Base-by-base conservation (phyloP, 1,284 basidiomycete genomes). In the Mycena citricolor region DNA sequence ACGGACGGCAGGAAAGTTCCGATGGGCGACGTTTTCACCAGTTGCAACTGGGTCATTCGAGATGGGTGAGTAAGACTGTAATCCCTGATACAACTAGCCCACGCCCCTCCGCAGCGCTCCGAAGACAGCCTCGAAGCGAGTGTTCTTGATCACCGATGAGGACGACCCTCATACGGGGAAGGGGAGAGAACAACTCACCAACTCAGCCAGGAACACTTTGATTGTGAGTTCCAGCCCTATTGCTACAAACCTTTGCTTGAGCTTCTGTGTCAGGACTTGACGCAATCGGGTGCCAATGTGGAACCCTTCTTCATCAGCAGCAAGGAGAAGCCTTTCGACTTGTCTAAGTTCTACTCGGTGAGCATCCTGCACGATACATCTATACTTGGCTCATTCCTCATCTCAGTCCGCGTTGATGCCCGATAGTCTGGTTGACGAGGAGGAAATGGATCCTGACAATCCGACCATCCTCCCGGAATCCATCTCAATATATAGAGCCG, bases 251-350 rank as follows among this genome's bases (percentile, higher is more conserved):
- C 28, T 37, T 24, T 4, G 13, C 29, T 40, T 57, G 25, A 52
- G 32, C n/a, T 14, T n/a, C 10, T 39, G 49, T 36, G 20, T 25
- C 58, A 93, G 90, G 94, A 97, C 62, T 71, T 95, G 30, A 74
- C 76, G 4, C 83, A 91, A 61, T 78, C 86, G 6, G 91, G 92
- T 1, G 83, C 91, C 24, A 79, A 76, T 6, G 74, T 98, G 37
- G 90, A 94, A 57, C 92, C 95, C 0, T 98, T 94, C 66, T 97
- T 98, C 66, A 90, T 99, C 58, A 81, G 80, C 54, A 79, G 79
- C 0, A 67, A 76, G 3, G 77, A 82, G 6, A 81, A 82, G 38
- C 70, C 75, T 0, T 95, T 95, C 55, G 79, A 90, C 40, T 69
- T 86, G 4, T 71, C 77, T 12, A 83, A 79, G 31, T 97, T 95